phyloP scores from a whole-genome alignment of 176 grass and related monocot genomes.

The Oryza punctata region DNA sequence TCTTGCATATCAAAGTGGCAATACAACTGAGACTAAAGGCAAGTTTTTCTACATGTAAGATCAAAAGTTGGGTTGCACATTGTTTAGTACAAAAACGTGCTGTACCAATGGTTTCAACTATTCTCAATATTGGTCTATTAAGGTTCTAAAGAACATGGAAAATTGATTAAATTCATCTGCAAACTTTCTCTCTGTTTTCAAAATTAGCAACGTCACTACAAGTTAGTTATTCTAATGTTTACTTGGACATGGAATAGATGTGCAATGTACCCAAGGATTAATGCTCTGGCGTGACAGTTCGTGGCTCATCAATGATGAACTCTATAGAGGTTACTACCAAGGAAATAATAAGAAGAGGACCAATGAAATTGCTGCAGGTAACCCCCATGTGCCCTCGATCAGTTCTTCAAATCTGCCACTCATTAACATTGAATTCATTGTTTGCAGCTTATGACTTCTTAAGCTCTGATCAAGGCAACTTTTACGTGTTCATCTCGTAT shows the following conservation, averaged over 20 bases:
- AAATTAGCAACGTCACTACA: not conserved
- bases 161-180: not conserved
- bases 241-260: constrained; percentile 14
- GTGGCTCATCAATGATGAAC: constrained; percentile 42
- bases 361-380: constrained; percentile 54
- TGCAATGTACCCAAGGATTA: constrained; percentile 42
- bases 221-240: constrained; percentile 27
- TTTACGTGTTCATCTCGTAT: constrained; percentile 52
- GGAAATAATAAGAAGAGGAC: constrained; percentile 36
- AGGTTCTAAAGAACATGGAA: not conserved
- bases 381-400: not conserved
- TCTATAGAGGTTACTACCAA: constrained; percentile 41
- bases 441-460: constrained; percentile 64
- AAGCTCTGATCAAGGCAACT: constrained; percentile 46
- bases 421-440: constrained; percentile 20
- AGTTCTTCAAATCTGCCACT: constrained; percentile 13
- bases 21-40: not conserved
- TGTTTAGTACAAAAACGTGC: not conserved
- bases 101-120: not conserved
- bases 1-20: constrained; percentile 5
- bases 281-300: constrained; percentile 53
- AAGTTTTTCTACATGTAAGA: not conserved
- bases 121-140: not conserved
- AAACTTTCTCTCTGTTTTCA: not conserved
- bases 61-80: constrained; percentile 13